Evolutionary conservation across 768 basidiomycete genomes (phyloP), one percentile per base, ranked within the genome.

Genomic region (Nidularia sp.): DNA sequence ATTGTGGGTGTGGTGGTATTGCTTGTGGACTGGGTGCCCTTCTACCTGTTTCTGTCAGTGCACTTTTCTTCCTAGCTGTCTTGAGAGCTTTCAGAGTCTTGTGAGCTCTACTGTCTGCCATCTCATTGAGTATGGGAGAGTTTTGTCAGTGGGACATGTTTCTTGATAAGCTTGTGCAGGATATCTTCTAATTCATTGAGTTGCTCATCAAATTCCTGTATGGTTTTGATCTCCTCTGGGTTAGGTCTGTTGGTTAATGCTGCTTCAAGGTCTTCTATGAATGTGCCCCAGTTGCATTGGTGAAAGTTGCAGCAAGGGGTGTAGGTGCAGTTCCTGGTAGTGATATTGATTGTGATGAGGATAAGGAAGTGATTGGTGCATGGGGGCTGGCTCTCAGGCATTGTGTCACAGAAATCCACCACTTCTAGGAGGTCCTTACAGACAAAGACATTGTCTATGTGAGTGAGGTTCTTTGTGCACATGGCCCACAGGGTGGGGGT

Each of bases 1-100:
- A 3, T 63, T 66, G 6, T 57, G 15, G 9, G 36, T 15, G 15
- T 9, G 9, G 9, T 39, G 36, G 33, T 25, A 12, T 31, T 48
- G 15, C 33, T 48, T 31, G 22, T 48, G 47, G 15, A 12, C 15
- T 7, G 47, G 18, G 32, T 48, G 47, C 7, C 7, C 25, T 29
- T 12, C 8, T 13, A 8, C 12, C 7, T 22, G 9, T 29, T 10
- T 7, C 12, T 8, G 31, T 48, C 33, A n/a, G 13, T 12, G 10
- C 10, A 31, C 47, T 29, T 22, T 45, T 31, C 13, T 29, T 10
- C 15, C 47, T 34, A 25, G 12, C 47, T 34, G 18, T 31, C 10
- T 34, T 22, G 6, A 7, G 12, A 8, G 7, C 32, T 34, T 48
- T 34, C 32, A 25, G 13, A 25, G 12, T 31, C 9, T 9, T 34